phyloP scores from a whole-genome alignment of 2,329 filamentous ascomycete genomes.

The Stagonosporopsis vannaccii region DNA sequence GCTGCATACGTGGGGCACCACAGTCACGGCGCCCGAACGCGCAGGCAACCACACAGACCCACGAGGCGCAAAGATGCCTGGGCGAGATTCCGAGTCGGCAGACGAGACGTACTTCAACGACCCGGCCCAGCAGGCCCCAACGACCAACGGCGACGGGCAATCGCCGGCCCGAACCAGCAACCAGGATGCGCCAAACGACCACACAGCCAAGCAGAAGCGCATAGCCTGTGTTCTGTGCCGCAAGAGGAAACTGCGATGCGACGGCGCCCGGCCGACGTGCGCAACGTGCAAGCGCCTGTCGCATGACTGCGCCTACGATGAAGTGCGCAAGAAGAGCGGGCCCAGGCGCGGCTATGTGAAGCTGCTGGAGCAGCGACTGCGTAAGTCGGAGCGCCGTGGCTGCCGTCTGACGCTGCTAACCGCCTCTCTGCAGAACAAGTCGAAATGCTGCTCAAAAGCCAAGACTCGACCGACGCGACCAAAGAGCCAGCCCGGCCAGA shows the following conservation, averaged over 20 bases:
- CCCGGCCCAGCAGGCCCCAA: conserved; percentile 54
- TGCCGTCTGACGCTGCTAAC: conserved; percentile 15
- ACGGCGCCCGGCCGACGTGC: conserved; percentile 83
- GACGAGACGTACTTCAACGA: conserved; percentile 65
- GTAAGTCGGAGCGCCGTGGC: conserved; percentile 61
- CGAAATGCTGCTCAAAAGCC: conserved; percentile 85
- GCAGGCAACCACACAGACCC: not conserved
- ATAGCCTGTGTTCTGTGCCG: conserved; percentile 95
- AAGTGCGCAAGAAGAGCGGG: conserved; percentile 91
- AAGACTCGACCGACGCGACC: conserved; percentile 62
- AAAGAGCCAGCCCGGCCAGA: conserved; percentile 35
- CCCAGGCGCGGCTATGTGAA: conserved; percentile 96
- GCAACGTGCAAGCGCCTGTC: conserved; percentile 87
- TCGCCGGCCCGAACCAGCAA: conserved; percentile 48
- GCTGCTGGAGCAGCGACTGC: conserved; percentile 87
- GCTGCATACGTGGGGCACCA: conserved; percentile 16
- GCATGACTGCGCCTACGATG: conserved; percentile 89
- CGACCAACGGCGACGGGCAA: conserved; percentile 32
- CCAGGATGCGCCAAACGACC: conserved; percentile 56
- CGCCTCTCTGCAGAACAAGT: conserved; percentile 75
- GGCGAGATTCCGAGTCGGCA: conserved; percentile 42
- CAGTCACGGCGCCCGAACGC: not conserved
- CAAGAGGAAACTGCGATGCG: conserved; percentile 90
- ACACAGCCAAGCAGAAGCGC: conserved; percentile 68
- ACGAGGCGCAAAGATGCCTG: conserved; percentile 35